phyloP scores from a whole-genome alignment of 148 eudicot genomes.

The Vaccinium vitisidaea region DNA sequence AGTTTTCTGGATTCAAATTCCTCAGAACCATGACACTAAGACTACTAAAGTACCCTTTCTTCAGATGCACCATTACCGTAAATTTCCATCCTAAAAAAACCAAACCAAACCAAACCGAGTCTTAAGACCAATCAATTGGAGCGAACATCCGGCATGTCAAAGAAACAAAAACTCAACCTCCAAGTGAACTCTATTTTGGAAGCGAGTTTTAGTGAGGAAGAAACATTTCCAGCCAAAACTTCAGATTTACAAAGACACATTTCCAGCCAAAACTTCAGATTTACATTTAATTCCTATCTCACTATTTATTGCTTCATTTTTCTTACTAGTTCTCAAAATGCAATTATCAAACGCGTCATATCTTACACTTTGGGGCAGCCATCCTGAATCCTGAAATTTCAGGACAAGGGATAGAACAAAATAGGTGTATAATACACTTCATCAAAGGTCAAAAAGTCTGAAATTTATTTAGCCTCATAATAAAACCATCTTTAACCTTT shows the following conservation, averaged over 20 bases:
- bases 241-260: not conserved
- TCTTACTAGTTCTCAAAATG: not conserved
- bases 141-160: not conserved
- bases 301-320: not conserved
- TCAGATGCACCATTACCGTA: not conserved
- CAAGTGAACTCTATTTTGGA: not conserved
- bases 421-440: not conserved
- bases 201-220: not conserved
- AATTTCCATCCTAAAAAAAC: not conserved
- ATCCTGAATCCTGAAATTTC: too few relatives aligned
- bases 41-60: not conserved
- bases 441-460: not conserved
- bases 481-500: not conserved
- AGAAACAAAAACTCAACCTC: not conserved
- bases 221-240: not conserved
- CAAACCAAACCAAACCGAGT: not conserved
- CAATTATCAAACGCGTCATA: too few relatives aligned
- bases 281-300: not conserved
- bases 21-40: not conserved
- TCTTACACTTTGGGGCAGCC: too few relatives aligned
- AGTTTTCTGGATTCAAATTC: conserved; percentile 8
- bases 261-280: not conserved
- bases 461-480: not conserved
- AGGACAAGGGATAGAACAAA: not conserved
- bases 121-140: not conserved